These are phyloP conservation scores for Penicillium sp. DNA, from an alignment of 2,329 filamentous ascomycete species.

Conservation along the genomic window DNA sequence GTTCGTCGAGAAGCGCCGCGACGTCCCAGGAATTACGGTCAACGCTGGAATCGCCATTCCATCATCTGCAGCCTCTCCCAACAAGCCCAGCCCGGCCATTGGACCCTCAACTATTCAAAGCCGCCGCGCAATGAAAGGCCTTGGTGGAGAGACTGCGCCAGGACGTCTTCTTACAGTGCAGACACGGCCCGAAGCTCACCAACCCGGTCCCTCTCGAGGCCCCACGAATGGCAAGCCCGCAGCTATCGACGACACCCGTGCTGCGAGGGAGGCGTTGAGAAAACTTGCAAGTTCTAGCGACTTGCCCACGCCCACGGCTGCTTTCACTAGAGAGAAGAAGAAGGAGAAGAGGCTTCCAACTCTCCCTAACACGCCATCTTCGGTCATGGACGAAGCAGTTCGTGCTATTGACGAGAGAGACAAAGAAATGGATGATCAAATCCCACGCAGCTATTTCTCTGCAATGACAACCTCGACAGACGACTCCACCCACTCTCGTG, in stretches of 20 bases:
- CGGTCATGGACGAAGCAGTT: conserved; percentile 45
- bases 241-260: conserved; percentile 15
- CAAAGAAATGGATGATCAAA: conserved; percentile 33
- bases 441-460: conserved; percentile 45
- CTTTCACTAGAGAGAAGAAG: conserved; percentile 41
- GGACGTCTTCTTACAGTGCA: conserved; percentile 32
- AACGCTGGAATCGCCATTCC: conserved; percentile 9
- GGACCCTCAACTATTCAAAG: conserved; percentile 35
- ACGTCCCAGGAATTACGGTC: conserved; percentile 17
- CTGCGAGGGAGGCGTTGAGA: conserved; percentile 12
- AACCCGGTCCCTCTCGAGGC: conserved; percentile 5
- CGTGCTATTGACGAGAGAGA: conserved; percentile 37
- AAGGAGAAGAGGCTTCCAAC: conserved; percentile 46
- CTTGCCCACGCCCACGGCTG: conserved; percentile 27
- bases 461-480: conserved; percentile 35
- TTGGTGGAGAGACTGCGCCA: conserved; percentile 26
- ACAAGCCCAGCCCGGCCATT: conserved; percentile 2
- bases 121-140: conserved; percentile 39
- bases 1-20: conserved; percentile 10
- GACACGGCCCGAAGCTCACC: conserved; percentile 18
- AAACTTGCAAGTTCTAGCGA: conserved; percentile 16
- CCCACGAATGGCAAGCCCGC: conserved; percentile 13
- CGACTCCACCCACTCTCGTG: conserved; percentile 33
- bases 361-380: conserved; percentile 49
- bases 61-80: conserved; percentile 6